phyloP scores from a whole-genome alignment of 2,329 filamentous ascomycete species.

The Talaromyces albobiverticillius region DNA sequence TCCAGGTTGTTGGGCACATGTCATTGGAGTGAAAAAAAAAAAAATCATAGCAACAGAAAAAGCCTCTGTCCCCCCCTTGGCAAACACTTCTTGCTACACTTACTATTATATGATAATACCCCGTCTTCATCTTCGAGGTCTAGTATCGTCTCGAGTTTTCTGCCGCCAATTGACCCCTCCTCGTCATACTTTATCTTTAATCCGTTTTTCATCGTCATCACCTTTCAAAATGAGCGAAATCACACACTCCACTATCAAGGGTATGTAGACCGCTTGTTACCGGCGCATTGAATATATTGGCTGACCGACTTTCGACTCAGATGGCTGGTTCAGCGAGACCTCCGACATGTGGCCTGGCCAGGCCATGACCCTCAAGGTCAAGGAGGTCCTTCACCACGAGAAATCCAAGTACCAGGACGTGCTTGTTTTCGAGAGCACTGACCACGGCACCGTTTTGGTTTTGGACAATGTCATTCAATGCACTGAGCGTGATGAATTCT shows the following conservation, averaged over 20 bases:
- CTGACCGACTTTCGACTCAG: slow-evolving; percentile 45
- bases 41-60: slow-evolving; percentile 2
- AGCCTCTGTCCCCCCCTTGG: background rate
- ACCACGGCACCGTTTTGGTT: slow-evolving; percentile 94
- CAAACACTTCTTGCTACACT: background rate
- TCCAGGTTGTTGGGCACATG: slow-evolving; percentile 10
- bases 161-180: slow-evolving; percentile 10
- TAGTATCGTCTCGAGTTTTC: slow-evolving; percentile 5
- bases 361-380: slow-evolving; percentile 97
- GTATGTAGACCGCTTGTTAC: slow-evolving; percentile 41
- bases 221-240: slow-evolving; percentile 63
- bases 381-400: slow-evolving; percentile 97
- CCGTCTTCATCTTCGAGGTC: background rate
- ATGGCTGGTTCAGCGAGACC: slow-evolving; percentile 99
- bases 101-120: slow-evolving; percentile 10
- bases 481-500: slow-evolving; percentile 98
- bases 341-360: slow-evolving; percentile 99
- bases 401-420: slow-evolving; percentile 99
- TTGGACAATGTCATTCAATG: slow-evolving; percentile 99
- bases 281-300: background rate
- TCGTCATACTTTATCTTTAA: slow-evolving; percentile 2
- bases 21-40: slow-evolving; percentile 3
- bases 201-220: slow-evolving; percentile 19
- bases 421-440: slow-evolving; percentile 95
- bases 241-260: slow-evolving; percentile 73